Evolutionary conservation across 208 protist species (phyloP), one percentile per base, ranked within the genome.

Genomic region (Angomonas ambiguus): DNA sequence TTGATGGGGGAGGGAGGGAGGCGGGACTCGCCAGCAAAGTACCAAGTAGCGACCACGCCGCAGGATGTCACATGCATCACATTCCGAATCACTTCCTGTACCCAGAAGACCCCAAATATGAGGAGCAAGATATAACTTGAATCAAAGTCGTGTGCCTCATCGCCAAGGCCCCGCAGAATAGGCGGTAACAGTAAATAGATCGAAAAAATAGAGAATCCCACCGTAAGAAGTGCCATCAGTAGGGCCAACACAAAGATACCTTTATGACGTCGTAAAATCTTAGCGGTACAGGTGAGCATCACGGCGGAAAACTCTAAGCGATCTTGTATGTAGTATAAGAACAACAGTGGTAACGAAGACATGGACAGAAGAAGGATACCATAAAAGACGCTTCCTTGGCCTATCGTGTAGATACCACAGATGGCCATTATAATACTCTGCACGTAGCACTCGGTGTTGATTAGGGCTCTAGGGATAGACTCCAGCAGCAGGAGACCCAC

Each of bases 11-110:
- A 66, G 25, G 25, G 35, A 18, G 84, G 85, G 78, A 93, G 82
- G 62, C 75, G 62, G n/a, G 31, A 60, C 30, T 76, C 66, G 10
- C 84, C 83, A 10, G 82, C 76, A 59, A 96, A 96, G 81, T 93
- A 97, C 92, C 92, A 96, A 61, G 82, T 93, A 10, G 86, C 85
- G 0, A 82, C 73, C 22, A 95, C 77, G 34, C 90, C 90, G 41
- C 69, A 82, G 22, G 83, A 75, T 10, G 80, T 91, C 27, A 91
- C 80, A 71, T 93, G 84, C 70, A 91, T 73, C 0, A 92, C 33
- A 57, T 85, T 74, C 25, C 42, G 35, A 20, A 89, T 34, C 48
- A 94, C 87, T 64, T 91, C 72, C 42, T 74, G 58, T 1, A 75
- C 67, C 88, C 89, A 96, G 51, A 91, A 87, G 18, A 91, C 55